Base-by-base conservation (phyloP, 768 basidiomycete genomes). In the Galerina marginata region DNA sequence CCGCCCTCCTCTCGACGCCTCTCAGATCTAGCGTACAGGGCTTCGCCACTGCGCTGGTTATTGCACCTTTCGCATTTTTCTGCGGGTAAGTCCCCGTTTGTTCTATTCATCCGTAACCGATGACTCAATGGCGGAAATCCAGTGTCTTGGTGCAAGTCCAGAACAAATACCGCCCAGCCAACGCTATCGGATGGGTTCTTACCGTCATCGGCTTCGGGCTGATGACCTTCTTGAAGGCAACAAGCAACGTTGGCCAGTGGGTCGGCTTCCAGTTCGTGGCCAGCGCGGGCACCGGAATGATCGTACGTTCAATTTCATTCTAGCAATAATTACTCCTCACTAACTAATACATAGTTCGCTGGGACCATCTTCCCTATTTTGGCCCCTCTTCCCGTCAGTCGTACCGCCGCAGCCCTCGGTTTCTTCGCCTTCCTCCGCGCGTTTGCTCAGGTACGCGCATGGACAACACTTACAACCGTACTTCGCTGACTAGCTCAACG, bases 321-420 rank as follows among this genome's bases (percentile, higher is more conserved):
- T 36, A 50, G 12, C 25, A 2, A 20, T 4, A 4, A 15, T 40
- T 4, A 4, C 15, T 9, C 37, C 26, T 11, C 9, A 16, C 23
- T 20, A 39, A n/a, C 23, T 12, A 20, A 53, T 14, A 53, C 16
- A 9, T 39, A 39, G 39, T 53, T 39, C 25, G 59, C 50, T 7
- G 54, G 58, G 9, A 52, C 48, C 45, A 39, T 36, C 33, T 86
- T 83, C 67, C 79, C 85, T 0, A 75, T 86, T 23, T 76, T 82
- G 5, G 81, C 85, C 0, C 80, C 84, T 0, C 63, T 85, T 0
- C 71, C 72, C 0, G 68, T 81, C 5, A 60, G 72, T 0, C 58
- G 69, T 6, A 80, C 75, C 47, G 82, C 83, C 0, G 68, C 69
- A 5, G 82, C 85, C 0, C 69, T 86, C 10, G 75, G 79, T 0